Conservation (phyloP, 2,329 filamentous ascomycete species). For the Neopestalotiopsis sp. region DNA sequence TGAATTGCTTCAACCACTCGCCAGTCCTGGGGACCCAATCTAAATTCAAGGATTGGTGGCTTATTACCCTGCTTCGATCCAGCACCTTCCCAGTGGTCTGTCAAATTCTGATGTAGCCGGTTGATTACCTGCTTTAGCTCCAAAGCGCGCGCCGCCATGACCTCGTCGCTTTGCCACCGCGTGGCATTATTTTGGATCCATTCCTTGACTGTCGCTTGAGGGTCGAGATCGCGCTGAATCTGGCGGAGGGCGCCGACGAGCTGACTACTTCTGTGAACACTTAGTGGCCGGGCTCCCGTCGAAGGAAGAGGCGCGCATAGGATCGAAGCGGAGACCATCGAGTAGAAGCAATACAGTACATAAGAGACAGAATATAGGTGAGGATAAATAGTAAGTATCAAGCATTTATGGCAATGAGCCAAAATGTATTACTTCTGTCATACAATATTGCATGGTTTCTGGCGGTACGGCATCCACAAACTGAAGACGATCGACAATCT, state of each 20-base stretch:
- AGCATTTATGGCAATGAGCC: too few species aligned
- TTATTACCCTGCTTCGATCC: constrained; percentile 6
- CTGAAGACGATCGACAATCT: too few species aligned
- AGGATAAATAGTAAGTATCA: too few species aligned
- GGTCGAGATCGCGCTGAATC: background rate
- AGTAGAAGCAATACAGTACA: too few species aligned
- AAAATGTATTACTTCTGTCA: too few species aligned
- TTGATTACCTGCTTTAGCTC: background rate
- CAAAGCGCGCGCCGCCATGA: constrained; percentile 9
- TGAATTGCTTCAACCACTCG: constrained; percentile 13
- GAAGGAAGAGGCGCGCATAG: too few species aligned
- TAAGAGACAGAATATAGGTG: too few species aligned
- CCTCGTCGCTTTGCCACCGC: constrained; percentile 13
- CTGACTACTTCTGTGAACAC: constrained; percentile 7
- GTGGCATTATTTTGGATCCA: constrained; percentile 10
- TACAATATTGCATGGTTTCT: too few species aligned
- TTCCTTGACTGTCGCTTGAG: constrained; percentile 5
- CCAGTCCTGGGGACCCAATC: constrained; percentile 9
- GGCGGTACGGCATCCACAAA: too few species aligned
- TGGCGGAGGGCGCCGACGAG: constrained; percentile 9
- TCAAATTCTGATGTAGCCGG: background rate
- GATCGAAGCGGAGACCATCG: too few species aligned
- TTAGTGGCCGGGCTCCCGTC: too few species aligned
- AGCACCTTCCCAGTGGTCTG: constrained; percentile 6
- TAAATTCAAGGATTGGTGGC: constrained; percentile 10